Evolutionary conservation across 192 early-diverging fungal genomes (phyloP).

Genomic region (Glomus cerebriforme): DNA sequence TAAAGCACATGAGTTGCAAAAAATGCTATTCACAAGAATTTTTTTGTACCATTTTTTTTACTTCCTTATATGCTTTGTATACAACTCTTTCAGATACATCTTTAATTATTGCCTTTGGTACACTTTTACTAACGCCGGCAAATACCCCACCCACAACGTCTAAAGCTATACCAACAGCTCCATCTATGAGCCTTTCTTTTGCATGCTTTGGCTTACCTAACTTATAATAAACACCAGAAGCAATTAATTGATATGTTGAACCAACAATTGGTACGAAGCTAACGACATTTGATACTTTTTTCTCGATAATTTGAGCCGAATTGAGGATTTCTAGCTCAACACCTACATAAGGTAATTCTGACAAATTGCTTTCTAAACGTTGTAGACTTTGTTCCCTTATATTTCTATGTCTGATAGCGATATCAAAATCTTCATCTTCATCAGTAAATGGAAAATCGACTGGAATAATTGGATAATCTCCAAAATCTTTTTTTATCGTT

Average conservation of each 20-base stretch:
- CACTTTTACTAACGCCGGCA: too few relatives aligned
- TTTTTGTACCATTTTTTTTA: too few relatives aligned
- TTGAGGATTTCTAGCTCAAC: background rate
- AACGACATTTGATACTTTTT: background rate
- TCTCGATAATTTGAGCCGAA: background rate
- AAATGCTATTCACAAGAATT: too few relatives aligned
- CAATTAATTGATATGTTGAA: background rate
- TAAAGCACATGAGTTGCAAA: too few relatives aligned
- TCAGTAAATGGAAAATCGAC: conserved; percentile 29
- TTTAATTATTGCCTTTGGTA: too few relatives aligned
- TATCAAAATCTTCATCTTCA: background rate
- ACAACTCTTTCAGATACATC: too few relatives aligned
- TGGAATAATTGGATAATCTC: conserved; percentile 19
- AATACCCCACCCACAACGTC: too few relatives aligned
- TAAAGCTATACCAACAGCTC: background rate
- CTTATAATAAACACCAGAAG: conserved; percentile 7
- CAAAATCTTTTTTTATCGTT: conserved; percentile 15
- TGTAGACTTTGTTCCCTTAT: too few relatives aligned
- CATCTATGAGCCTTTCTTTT: background rate
- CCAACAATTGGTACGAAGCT: background rate
- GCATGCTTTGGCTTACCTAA: background rate
- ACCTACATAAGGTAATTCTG: too few relatives aligned
- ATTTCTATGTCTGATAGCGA: too few relatives aligned
- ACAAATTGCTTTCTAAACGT: too few relatives aligned
- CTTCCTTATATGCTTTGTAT: too few relatives aligned